Conservation (phyloP, 768 basidiomycete species). For the Tricholomella constricta region DNA sequence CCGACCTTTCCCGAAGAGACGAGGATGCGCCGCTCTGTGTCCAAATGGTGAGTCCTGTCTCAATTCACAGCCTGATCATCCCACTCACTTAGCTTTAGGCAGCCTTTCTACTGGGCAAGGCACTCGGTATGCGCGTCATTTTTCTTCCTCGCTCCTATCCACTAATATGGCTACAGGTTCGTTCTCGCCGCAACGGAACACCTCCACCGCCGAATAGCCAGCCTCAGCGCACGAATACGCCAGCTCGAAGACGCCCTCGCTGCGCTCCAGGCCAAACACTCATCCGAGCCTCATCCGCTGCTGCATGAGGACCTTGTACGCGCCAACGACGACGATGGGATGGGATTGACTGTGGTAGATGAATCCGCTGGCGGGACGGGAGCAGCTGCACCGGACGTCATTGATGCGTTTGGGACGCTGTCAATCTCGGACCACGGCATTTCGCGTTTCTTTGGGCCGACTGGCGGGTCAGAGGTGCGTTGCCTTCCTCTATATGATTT, state of each 20-base stretch:
- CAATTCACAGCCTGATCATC: no score
- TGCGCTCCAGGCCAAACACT: conserved; percentile 49
- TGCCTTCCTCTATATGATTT: conserved; percentile 2
- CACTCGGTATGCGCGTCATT: conserved; percentile 50
- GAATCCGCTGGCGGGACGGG: conserved; percentile 5
- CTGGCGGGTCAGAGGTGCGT: conserved; percentile 68
- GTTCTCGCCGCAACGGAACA: conserved; percentile 69
- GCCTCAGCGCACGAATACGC: conserved; percentile 55
- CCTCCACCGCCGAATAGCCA: conserved; percentile 56
- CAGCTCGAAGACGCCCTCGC: conserved; percentile 57
- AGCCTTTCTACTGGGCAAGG: conserved; percentile 81
- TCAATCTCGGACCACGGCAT: conserved; percentile 61
- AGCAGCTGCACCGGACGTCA: conserved; percentile 40
- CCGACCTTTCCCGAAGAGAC: no score
- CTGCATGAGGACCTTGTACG: conserved; percentile 54
- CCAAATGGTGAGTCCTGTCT: no score
- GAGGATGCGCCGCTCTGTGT: no score
- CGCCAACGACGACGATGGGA: conserved; percentile 33
- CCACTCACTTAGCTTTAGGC: conserved; percentile 36
- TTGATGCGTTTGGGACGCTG: conserved; percentile 62
- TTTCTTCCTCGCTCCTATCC: not conserved
- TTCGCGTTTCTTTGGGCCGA: conserved; percentile 66
- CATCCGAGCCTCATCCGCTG: conserved; percentile 59
- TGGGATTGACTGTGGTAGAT: conserved; percentile 3
- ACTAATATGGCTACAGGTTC: conserved; percentile 34